These are phyloP conservation scores for Rutstroemia sp. DNA, from an alignment of 2,329 filamentous ascomycete genomes.

Conservation along the genomic window DNA sequence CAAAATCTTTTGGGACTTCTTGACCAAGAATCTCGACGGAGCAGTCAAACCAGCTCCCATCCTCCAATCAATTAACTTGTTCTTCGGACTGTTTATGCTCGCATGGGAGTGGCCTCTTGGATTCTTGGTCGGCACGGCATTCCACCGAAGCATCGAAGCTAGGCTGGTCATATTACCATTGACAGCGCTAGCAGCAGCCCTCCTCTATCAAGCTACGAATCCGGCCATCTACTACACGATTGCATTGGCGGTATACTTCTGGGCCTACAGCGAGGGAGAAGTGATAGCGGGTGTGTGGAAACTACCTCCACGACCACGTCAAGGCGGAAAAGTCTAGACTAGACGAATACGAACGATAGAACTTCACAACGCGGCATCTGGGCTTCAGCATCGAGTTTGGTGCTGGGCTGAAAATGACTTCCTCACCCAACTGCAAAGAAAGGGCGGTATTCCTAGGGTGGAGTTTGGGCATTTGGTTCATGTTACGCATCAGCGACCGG, in stretches of 20 bases:
- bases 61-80: slow-evolving; percentile 81
- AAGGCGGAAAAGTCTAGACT: slow-evolving; percentile 22
- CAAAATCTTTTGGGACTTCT: slow-evolving; percentile 97
- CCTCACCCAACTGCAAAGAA: neutral
- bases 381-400: neutral
- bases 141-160: slow-evolving; percentile 84
- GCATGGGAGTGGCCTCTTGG: slow-evolving; percentile 87
- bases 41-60: slow-evolving; percentile 83
- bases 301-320: slow-evolving; percentile 19
- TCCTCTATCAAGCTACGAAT: slow-evolving; percentile 91
- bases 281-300: slow-evolving; percentile 41
- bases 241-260: slow-evolving; percentile 83
- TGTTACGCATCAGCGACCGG: slow-evolving; percentile 4
- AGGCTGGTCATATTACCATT: slow-evolving; percentile 78
- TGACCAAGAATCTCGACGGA: slow-evolving; percentile 81
- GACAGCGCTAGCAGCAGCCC: slow-evolving; percentile 61
- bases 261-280: slow-evolving; percentile 96
- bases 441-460: neutral
- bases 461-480: neutral
- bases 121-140: slow-evolving; percentile 64
- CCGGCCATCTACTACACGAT: slow-evolving; percentile 86
- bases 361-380: neutral
- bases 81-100: slow-evolving; percentile 71
- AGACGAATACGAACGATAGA: neutral
- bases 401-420: slow-evolving; percentile 1